These are phyloP conservation scores for Aureobasidium namibiae DNA, from an alignment of 2,329 filamentous ascomycete species.

Conservation along the genomic window DNA sequence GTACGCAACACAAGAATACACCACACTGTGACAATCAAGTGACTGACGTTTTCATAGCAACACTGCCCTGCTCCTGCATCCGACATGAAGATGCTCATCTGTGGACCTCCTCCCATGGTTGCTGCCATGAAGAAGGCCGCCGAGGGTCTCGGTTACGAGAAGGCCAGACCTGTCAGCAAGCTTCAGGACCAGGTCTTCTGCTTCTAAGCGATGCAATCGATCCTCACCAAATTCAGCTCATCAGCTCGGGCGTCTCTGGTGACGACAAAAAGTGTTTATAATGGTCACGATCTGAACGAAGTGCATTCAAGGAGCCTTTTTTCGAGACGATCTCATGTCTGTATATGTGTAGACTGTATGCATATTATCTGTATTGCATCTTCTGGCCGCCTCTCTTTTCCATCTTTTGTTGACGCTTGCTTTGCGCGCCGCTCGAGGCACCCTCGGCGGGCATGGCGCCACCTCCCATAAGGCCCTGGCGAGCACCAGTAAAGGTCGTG, in stretches of 20 bases:
- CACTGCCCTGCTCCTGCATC: conserved; percentile 71
- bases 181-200: conserved; percentile 96
- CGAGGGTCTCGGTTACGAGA: conserved; percentile 80
- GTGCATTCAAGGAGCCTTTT: neutral
- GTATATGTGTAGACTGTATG: neutral
- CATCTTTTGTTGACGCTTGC: conserved; percentile 44
- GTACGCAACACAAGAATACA: conserved; percentile 29
- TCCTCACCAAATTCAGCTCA: neutral
- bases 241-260: neutral
- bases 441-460: conserved; percentile 26
- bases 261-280: neutral
- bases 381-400: conserved; percentile 45
- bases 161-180: conserved; percentile 93
- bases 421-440: conserved; percentile 23
- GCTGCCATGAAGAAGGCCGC: conserved; percentile 94
- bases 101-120: conserved; percentile 94
- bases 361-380: conserved; percentile 36
- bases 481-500: conserved; percentile 38
- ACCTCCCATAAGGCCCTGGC: conserved; percentile 35
- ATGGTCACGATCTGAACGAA: conserved; percentile 6
- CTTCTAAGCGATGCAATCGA: conserved; percentile 48
- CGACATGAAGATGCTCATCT: conserved; percentile 90
- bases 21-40: neutral
- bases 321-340: neutral
- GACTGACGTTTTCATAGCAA: conserved; percentile 42